A percentile compares a stretch with the other conserved stretches of the same genome.
These are phyloP conservation scores for Arthrobotrys conoides DNA, from an alignment of 2,329 filamentous ascomycete species.

Conservation along the genomic window DNA sequence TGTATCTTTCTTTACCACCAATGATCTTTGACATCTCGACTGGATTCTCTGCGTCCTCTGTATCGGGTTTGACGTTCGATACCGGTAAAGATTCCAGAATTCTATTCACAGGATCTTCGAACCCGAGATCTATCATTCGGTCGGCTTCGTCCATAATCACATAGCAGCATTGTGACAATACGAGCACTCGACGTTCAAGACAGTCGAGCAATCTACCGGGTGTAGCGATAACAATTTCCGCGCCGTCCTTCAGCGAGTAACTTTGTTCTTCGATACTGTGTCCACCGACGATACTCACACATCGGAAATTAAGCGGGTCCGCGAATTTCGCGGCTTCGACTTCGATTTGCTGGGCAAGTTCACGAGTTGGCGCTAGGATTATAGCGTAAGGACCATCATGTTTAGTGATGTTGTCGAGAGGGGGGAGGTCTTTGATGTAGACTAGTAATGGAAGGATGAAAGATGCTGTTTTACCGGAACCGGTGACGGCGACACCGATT, in stretches of 20 bases:
- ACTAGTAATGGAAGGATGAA: constrained; percentile 92
- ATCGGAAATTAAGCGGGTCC: constrained; percentile 88
- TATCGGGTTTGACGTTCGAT: constrained; percentile 93
- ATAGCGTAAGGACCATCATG: constrained; percentile 98
- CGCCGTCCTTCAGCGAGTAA: constrained; percentile 86
- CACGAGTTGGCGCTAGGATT: constrained; percentile 94
- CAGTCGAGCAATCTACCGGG: constrained; percentile 97
- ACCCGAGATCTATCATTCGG: constrained; percentile 98
- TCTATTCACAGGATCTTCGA: constrained; percentile 97
- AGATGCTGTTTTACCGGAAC: constrained; percentile 97
- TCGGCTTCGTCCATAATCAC: constrained; percentile 99
- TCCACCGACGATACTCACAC: constrained; percentile 97
- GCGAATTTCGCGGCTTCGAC: constrained; percentile 94
- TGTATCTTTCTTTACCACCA: constrained; percentile 82
- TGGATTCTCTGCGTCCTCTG: constrained; percentile 88
- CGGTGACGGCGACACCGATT: constrained; percentile 97
- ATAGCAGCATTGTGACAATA: constrained; percentile 62
- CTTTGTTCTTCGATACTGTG: constrained; percentile 95
- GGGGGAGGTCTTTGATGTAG: constrained; percentile 92
- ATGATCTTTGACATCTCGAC: constrained; percentile 86
- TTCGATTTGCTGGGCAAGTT: constrained; percentile 97
- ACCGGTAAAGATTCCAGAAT: constrained; percentile 95
- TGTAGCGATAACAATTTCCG: constrained; percentile 98
- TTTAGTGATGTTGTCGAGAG: constrained; percentile 85
- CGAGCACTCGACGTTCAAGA: constrained; percentile 88